Conservation (phyloP, 2,329 filamentous ascomycete genomes). For the Sclerotinia borealis region DNA sequence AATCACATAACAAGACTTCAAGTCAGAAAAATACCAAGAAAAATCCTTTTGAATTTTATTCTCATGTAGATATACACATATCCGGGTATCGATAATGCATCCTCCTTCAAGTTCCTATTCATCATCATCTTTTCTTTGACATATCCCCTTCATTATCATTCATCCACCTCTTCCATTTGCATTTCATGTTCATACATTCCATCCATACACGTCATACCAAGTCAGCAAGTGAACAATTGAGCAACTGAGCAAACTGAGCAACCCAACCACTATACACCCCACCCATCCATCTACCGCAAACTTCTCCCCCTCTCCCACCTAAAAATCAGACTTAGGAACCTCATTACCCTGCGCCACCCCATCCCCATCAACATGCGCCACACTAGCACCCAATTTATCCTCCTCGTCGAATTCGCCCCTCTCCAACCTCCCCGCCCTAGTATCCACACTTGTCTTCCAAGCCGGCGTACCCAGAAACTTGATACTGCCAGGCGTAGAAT, state of each 20-base stretch:
- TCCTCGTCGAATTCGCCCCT: conserved; percentile 27
- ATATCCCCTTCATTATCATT: background rate
- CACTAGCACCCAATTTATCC: conserved; percentile 22
- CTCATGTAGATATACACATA: background rate
- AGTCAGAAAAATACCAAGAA: no score
- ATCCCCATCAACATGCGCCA: background rate
- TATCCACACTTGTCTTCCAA: conserved; percentile 29
- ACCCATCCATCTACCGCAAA: background rate
- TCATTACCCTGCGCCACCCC: conserved; percentile 3
- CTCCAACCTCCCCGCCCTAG: conserved; percentile 20
- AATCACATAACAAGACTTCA: no score
- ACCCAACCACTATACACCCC: background rate
- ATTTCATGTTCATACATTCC: background rate
- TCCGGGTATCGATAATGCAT: conserved; percentile 4
- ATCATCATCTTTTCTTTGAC: background rate
- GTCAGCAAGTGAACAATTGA: background rate
- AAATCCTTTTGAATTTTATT: background rate
- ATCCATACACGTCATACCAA: background rate
- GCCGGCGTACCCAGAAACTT: conserved; percentile 27
- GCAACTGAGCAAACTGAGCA: no score
- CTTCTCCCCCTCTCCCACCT: background rate
- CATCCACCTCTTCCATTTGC: background rate
- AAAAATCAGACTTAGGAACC: conserved; percentile 3
- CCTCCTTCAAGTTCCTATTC: background rate
- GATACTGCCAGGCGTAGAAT: conserved; percentile 31